Evolutionary conservation across 2,329 filamentous ascomycete species (phyloP), one percentile per base, ranked within the genome.

Genomic region (Penicillium verrucosum): DNA sequence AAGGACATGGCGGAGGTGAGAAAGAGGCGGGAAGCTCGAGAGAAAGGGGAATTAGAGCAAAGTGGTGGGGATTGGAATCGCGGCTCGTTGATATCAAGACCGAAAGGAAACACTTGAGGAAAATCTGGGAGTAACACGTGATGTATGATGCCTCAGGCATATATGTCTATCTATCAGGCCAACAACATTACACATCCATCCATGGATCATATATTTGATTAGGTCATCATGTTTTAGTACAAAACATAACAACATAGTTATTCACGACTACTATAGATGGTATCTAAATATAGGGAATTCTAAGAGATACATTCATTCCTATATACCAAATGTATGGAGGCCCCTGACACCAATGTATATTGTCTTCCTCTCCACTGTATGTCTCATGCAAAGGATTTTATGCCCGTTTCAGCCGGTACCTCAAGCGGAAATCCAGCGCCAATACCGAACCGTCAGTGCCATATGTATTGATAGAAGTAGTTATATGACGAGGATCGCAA

Each of bases 1-100:
- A 77, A 67, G 47, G 75, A 75, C 74, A 77, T 77, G 60, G 57
- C 71, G 68, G 41, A 55, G 51, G 41, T 42, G 29, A 37, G 18
- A 43, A 41, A 34, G 29, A 40, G 47, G 23, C 4, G 30, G 18
- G 25, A 40, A 48, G 42, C 45, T 52, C 49, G 44, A 36, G 42
- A 52, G 25, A 40, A 27, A 50, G 53, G 34, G 23, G n/a, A 45
- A 30, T 54, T 27, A 51, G 54, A 50, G 41, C 44, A 60, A 58
- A 53, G 51, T 51, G 57, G 53, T 52, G 56, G 55, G 59, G 55
- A 62, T 59, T 45, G 45, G 50, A 57, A 59, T 45, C 58, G 60
- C 63, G 49, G 60, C 65, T 61, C 56, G 59, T 58, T 57, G 62
- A 62, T 59, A 63, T 63, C 47, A 48, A 55, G 49, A 51, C 54